These are phyloP conservation scores for Pichia sp. DNA, from an alignment of 1,139 yeast genomes.

Conservation along the genomic window DNA sequence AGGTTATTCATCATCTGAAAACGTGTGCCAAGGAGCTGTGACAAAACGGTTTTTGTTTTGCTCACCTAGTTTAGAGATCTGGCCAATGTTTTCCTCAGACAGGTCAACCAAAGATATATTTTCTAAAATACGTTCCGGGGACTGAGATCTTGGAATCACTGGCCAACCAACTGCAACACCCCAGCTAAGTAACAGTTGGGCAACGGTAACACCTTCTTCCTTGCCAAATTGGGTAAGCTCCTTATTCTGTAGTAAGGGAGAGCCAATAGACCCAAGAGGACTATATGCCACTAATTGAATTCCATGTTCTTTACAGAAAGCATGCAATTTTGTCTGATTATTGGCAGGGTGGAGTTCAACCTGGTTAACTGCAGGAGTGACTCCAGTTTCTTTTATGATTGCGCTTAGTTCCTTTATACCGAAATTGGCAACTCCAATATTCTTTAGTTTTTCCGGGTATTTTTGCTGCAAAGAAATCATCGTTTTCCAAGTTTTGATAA, in stretches of 20 bases:
- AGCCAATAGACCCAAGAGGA: slow-evolving; percentile 50
- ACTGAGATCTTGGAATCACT: slow-evolving; percentile 16
- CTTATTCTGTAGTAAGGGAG: slow-evolving; percentile 40
- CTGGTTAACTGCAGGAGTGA: slow-evolving; percentile 47
- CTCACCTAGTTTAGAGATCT: slow-evolving; percentile 11
- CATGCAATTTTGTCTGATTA: slow-evolving; percentile 37
- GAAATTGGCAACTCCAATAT: slow-evolving; percentile 58
- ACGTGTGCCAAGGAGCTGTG: slow-evolving; percentile 7
- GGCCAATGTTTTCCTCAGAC: slow-evolving; percentile 7
- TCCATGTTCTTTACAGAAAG: slow-evolving; percentile 34
- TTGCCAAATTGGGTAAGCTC: slow-evolving; percentile 34
- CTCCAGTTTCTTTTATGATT: slow-evolving; percentile 35
- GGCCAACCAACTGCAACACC: slow-evolving; percentile 29
- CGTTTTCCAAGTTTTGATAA: slow-evolving; percentile 35
- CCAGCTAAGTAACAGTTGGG: slow-evolving; percentile 43
- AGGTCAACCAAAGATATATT: slow-evolving; percentile 8
- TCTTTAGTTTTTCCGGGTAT: slow-evolving; percentile 31
- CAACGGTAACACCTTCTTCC: slow-evolving; percentile 35
- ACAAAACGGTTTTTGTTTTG: slow-evolving; percentile 6
- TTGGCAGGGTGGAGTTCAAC: slow-evolving; percentile 39
- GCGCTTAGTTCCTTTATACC: slow-evolving; percentile 37
- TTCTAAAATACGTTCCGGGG: slow-evolving; percentile 9
- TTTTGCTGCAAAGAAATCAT: slow-evolving; percentile 35
- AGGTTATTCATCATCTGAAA: not conserved
- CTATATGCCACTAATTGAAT: slow-evolving; percentile 49